Evolutionary conservation across 1,284 basidiomycete species (phyloP), one percentile per base, ranked within the genome.

Genomic region (Moniliella sp.): DNA sequence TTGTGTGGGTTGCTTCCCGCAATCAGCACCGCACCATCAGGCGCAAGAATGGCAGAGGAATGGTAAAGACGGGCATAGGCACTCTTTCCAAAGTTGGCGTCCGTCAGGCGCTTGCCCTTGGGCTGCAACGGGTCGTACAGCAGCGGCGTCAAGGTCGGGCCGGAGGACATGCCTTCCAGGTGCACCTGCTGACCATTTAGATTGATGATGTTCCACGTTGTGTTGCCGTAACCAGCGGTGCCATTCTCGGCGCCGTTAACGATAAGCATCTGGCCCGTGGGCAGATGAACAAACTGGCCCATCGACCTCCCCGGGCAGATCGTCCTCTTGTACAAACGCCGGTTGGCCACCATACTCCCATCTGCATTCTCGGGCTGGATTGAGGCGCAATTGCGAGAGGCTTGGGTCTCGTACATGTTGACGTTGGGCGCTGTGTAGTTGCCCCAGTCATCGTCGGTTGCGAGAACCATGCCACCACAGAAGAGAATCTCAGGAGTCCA

Each of bases 1-100:
- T 79, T 69, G 60, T 91, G 88, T 23, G 84, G 84, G 64, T 91
- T 93, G 15, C 79, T 83, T 8, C 86, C 84, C 32, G 80, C 81
- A 38, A 91, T 69, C 38, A 91, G 63, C 28, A 93, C 74, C 2
- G 78, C 78, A 0, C 70, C 78, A 50, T 91, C 80, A 16, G 63
- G 48, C 11, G 82, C 75, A 19, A 93, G 73, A 21, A 93, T 71
- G 13, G 88, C 54, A 4, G 54, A 60, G 41, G 50, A 66, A 49
- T 86, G 81, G 56, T 86, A 86, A 55, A 86, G 56, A 34, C 81
- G 66, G 15, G 81, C 74, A 41, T 81, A 80, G 23, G 64, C 45
- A 45, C 75, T 79, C 0, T 67, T 64, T 7, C 71, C 73, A 62
- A 84, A 66, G 10, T 72, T 73, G 4, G 55, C 59, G 2, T 61